Percentiles rank a stretch among this genome's conserved stretches.
phyloP scores from a whole-genome alignment of 1,284 basidiomycete species.

The Entoloma clypeatum region DNA sequence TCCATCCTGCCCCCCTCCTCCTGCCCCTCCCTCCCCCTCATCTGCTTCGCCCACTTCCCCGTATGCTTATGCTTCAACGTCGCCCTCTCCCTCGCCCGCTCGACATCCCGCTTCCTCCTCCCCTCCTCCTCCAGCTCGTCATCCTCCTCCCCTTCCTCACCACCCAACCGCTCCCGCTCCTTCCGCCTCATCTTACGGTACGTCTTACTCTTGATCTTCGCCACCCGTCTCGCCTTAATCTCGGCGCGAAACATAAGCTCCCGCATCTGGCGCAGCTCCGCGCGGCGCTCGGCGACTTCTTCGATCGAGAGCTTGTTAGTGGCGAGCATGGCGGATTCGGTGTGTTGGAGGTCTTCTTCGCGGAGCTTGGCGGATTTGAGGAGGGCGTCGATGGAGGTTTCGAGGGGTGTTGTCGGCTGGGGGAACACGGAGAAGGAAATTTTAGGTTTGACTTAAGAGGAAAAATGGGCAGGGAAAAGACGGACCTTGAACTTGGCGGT shows the following conservation, averaged over 20 bases:
- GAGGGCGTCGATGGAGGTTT: slow-evolving; percentile 74
- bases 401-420: slow-evolving; percentile 74
- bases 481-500: slow-evolving; percentile 78
- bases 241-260: slow-evolving; percentile 95
- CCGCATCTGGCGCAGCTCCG: slow-evolving; percentile 83
- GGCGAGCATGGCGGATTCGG: slow-evolving; percentile 69
- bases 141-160: slow-evolving; percentile 44
- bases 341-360: slow-evolving; percentile 72
- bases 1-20: slow-evolving; percentile 67
- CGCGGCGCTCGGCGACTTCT: slow-evolving; percentile 78
- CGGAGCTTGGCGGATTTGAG: slow-evolving; percentile 76
- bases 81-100: slow-evolving; percentile 81
- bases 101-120: slow-evolving; percentile 68
- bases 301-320: slow-evolving; percentile 80
- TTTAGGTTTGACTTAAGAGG: neutral
- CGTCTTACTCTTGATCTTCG: slow-evolving; percentile 96
- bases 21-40: slow-evolving; percentile 61
- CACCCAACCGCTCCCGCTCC: slow-evolving; percentile 59
- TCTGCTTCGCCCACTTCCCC: slow-evolving; percentile 76
- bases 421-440: too few species aligned
- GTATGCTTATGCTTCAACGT: slow-evolving; percentile 82
- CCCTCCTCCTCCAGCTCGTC: slow-evolving; percentile 55
- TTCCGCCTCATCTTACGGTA: slow-evolving; percentile 86
- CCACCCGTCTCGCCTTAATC: slow-evolving; percentile 83
- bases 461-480: slow-evolving; percentile 1